Evolutionary conservation across 192 early-diverging fungal species (phyloP), one percentile per base, ranked within the genome.

Genomic region (Coemansia sp.): DNA sequence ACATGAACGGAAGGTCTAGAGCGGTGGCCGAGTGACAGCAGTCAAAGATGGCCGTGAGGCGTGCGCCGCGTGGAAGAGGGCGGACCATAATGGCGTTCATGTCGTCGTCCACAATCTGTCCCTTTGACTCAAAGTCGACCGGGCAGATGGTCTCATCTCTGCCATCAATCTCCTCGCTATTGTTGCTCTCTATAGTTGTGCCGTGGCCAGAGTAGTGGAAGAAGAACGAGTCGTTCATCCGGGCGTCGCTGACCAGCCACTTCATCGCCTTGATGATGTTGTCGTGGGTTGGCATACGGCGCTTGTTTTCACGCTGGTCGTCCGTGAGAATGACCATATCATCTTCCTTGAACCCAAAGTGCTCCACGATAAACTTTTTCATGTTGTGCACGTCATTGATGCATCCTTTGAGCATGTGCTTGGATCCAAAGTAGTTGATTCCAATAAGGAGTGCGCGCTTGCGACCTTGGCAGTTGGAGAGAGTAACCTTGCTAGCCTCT

Each of bases 391-490:
- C 91, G 72, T 94, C 92, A 65, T 92, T 92, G 77, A 92, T 89
- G 72, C 92, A 94, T 8, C 92, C 92, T 66, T 83, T 75, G 34
- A 93, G 86, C 67, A 86, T 76, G 58, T 82, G 80, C 60, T 75
- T 74, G 49, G 85, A 79, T 26, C 84, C 82, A 51, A 84, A 79
- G 78, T 98, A 98, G 72, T 98, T 98, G 78, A 96, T 94, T 23
- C 95, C 95, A 63, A 98, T 89, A 40, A 98, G 84, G 23, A 98
- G 77, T 9, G 94, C 95, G 20, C 87, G 85, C 76, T 92, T 91
- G 48, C 88, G 84, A 20, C 91, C 91, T 37, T 58, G 68, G 57
- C 74, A 81, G 70, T 84, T 77, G 28, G 83, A 84, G 26, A 78
- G 70, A 13, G 62, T 61, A 43, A 84, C 73, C 55, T 71, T 52